phyloP scores from a whole-genome alignment of 2,329 filamentous ascomycete species.

The Fusarium napiforme region DNA sequence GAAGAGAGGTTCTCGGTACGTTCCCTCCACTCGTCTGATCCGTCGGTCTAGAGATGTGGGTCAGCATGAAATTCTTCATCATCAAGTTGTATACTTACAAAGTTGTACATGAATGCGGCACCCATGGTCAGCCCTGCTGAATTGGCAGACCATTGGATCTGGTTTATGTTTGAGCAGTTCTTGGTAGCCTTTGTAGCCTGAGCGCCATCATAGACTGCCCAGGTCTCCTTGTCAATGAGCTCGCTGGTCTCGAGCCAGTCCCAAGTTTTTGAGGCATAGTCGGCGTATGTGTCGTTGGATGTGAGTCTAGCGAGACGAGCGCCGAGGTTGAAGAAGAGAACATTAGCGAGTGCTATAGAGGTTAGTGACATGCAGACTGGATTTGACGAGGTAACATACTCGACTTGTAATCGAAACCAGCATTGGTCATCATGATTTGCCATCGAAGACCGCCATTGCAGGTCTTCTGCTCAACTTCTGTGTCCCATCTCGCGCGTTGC shows the following conservation, averaged over 20 bases:
- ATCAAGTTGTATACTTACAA: conserved; percentile 48
- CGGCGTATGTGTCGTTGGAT: conserved; percentile 70
- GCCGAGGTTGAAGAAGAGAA: conserved; percentile 71
- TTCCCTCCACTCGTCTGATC: conserved; percentile 59
- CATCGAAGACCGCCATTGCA: conserved; percentile 70
- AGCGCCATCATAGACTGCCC: conserved; percentile 72
- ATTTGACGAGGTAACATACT: conserved; percentile 47
- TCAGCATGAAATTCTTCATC: conserved; percentile 11
- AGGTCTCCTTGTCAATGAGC: conserved; percentile 68
- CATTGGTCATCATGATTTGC: conserved; percentile 79
- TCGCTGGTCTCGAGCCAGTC: conserved; percentile 66
- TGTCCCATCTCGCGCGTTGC: conserved; percentile 60
- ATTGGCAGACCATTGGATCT: conserved; percentile 73
- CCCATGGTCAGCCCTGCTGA: conserved; percentile 71
- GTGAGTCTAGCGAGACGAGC: conserved; percentile 79
- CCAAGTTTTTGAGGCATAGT: conserved; percentile 70
- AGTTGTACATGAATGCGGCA: conserved; percentile 75
- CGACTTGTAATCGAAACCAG: conserved; percentile 82
- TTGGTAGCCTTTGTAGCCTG: conserved; percentile 61
- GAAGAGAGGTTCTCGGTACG: conserved; percentile 66
- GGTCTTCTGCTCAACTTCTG: conserved; percentile 56
- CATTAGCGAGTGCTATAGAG: conserved; percentile 64
- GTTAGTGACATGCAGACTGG: fast-evolving
- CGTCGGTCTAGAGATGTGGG: not conserved
- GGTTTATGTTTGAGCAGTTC: conserved; percentile 71